Evolutionary conservation across 106 monocot species (phyloP), one percentile per base, ranked within the genome.

Genomic region (Gastrodia elata): DNA sequence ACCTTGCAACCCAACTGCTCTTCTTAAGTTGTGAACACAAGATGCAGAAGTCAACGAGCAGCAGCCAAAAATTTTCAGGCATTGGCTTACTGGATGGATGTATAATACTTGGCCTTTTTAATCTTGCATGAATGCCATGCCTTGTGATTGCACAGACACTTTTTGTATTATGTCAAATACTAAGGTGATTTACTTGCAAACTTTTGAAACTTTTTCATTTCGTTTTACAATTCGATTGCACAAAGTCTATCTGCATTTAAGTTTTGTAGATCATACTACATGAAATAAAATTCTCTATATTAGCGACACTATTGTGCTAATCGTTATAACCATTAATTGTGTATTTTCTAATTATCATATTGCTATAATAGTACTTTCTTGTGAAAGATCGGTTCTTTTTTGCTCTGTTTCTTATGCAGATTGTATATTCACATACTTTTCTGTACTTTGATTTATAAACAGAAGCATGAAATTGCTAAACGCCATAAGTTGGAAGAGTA

Each of bases 381-480:
- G 61, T 30, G 61, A 13, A 61, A 32, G 30, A 32, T 1, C 4
- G 9, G 32, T 61, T 61, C 28, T 61, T 5, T 57, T 20, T 25
- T 2, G 7, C 30, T 61, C 22, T 30, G 16, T 9, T 61, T 32
- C 14, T 22, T 25, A 8, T 24, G 3, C 32, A 33, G 14, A 36
- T 67, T 35, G 18, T 35, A 37, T 67, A 20, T 38, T 38, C 6
- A 20, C 65, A 65, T 65, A 33, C 65, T 65, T 38, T 67, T 15
- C 16, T 5, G 16, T 25, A 27, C 26, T 8, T 27, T 58, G 22
- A 58, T 22, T 58, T 65, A 13, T 34, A 37, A n/a, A 20, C 67
- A 67, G 67, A 67, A 67, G 67, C 67, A 67, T 67, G 67, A 27
- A 67, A 35, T 67, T 67, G 67, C 67, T 36, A 67, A 67, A 67